Percentiles rank a stretch among this genome's conserved stretches.
Conservation (phyloP, 768 basidiomycete species). For the Vararia minispora region DNA sequence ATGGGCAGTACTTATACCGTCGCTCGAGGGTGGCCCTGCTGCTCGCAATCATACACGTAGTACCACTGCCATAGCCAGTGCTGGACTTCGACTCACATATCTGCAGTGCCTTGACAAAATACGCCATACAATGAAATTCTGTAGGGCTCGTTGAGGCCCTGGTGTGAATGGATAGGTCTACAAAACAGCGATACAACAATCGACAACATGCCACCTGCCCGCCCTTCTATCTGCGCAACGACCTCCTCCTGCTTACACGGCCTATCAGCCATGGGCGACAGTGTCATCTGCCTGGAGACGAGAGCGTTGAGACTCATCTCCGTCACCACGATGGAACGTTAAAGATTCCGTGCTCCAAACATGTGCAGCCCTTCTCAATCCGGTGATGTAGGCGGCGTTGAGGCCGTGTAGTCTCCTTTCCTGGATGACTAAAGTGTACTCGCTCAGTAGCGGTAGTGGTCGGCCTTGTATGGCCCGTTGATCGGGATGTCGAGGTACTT, state of each 20-base stretch:
- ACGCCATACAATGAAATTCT: no score
- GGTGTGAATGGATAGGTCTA: no score
- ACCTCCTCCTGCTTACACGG: constrained; percentile 2
- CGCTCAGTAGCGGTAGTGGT: constrained; percentile 55
- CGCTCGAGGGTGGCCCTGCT: no score
- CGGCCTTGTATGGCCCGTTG: constrained; percentile 69
- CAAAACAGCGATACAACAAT: constrained; percentile 10
- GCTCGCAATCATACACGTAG: no score
- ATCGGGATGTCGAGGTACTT: constrained; percentile 85
- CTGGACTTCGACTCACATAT: no score
- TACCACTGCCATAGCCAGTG: no score
- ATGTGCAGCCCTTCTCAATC: constrained; percentile 19
- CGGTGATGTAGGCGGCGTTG: constrained; percentile 46
- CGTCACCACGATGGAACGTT: constrained; percentile 49
- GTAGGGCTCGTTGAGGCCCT: constrained; percentile 54
- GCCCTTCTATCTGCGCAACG: constrained; percentile 6
- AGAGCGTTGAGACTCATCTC: constrained; percentile 39
- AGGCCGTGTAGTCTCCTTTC: no score
- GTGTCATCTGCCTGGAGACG: constrained; percentile 14
- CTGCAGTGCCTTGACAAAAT: no score
- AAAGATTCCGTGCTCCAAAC: constrained; percentile 49
- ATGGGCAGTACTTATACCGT: no score
- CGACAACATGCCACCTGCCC: constrained; percentile 6
- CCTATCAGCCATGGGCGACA: no score
- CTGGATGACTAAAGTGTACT: no score